Base-by-base conservation (phyloP, 2,329 filamentous ascomycete genomes). In the Ascocoryne sarcoides region DNA sequence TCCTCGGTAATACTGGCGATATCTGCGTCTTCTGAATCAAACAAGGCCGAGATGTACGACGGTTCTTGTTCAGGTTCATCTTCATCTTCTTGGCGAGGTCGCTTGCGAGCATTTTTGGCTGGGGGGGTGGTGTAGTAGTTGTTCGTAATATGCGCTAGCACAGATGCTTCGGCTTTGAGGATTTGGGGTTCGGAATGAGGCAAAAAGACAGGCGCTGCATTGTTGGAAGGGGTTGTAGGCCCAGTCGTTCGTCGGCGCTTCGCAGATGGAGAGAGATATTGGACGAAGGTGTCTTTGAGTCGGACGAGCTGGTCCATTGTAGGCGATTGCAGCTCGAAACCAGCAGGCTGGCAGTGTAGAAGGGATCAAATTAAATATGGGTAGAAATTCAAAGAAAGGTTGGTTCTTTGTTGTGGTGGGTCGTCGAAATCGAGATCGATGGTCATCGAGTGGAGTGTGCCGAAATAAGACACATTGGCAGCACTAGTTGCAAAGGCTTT, bases 161-260 rank as follows among this genome's bases (percentile, higher is more conserved):
- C 23, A n/a, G 46, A 36, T 5, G 28, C 36, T 31, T 50, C 29
- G 4, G 34, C 34, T 37, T 47, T 53, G 15, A 32, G 42, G 32
- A 40, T 30, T 39, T 38, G 44, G 35, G 48, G 47, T 21, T 53
- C 53, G 10, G 49, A 49, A 5, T 33, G 48, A 16, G 33, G 21
- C 10, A 43, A 10, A 20, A 48, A 53, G 5, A 30, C 35, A 29
- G 40, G 42, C 14, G 51, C 47, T 4, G 23, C 32, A 10, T 39
- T 34, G 30, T 33, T 39, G 4, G 33, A 34, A 9, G 51, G 44
- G n/a, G 48, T 48, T 14, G 36, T 38, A 40, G 49, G 50, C 14
- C 45, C 54, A 17, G 50, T 34, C 14, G 57, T 60, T 16, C 56
- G 55, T 28, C 50, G 58, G 33, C 58, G 58, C 33, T 59, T 58